A percentile compares a stretch with the other conserved stretches of the same genome.
Evolutionary conservation across 2,329 filamentous ascomycete species (phyloP).

Genomic region (Zasmidium cellare): DNA sequence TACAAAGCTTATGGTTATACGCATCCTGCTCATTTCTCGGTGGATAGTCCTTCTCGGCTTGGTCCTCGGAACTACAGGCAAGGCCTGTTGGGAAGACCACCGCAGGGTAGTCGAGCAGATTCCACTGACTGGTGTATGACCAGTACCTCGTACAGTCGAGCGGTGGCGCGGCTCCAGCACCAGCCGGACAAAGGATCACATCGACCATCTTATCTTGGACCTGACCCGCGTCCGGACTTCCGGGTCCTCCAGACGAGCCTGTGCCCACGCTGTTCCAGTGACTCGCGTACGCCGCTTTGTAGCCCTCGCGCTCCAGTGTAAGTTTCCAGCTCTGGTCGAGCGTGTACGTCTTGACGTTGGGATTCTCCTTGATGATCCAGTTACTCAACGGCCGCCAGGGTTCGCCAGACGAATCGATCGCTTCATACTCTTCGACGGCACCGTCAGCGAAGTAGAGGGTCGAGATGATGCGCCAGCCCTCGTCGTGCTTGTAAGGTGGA

Average conservation of each 20-base stretch:
- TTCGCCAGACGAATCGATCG: slow-evolving; percentile 57
- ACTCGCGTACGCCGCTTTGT: slow-evolving; percentile 46
- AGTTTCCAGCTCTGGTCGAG: slow-evolving; percentile 47
- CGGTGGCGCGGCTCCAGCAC: slow-evolving; percentile 56
- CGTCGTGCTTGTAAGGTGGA: slow-evolving; percentile 50
- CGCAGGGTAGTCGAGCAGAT: slow-evolving; percentile 61
- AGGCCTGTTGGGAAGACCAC: slow-evolving; percentile 59
- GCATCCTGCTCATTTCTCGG: slow-evolving; percentile 49
- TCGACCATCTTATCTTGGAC: slow-evolving; percentile 49
- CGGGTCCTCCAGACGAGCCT: too few species aligned
- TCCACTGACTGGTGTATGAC: slow-evolving; percentile 69
- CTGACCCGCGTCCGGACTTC: slow-evolving; percentile 6
- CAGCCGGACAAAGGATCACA: slow-evolving; percentile 62
- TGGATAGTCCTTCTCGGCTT: slow-evolving; percentile 37
- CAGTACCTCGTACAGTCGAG: slow-evolving; percentile 59
- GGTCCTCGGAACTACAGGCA: slow-evolving; percentile 46
- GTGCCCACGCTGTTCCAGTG: slow-evolving; percentile 49
- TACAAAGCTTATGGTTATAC: slow-evolving; percentile 50
- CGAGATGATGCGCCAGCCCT: slow-evolving; percentile 50
- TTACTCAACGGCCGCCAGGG: slow-evolving; percentile 59
- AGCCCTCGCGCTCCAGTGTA: slow-evolving; percentile 44
- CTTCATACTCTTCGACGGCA: slow-evolving; percentile 53
- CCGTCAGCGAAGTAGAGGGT: slow-evolving; percentile 62
- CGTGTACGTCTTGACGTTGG: slow-evolving; percentile 44
- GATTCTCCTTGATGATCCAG: slow-evolving; percentile 60